Evolutionary conservation across 139 green algal species (phyloP), one percentile per base, ranked within the genome.

Genomic region (Astrephomene gubernaculifera): DNA sequence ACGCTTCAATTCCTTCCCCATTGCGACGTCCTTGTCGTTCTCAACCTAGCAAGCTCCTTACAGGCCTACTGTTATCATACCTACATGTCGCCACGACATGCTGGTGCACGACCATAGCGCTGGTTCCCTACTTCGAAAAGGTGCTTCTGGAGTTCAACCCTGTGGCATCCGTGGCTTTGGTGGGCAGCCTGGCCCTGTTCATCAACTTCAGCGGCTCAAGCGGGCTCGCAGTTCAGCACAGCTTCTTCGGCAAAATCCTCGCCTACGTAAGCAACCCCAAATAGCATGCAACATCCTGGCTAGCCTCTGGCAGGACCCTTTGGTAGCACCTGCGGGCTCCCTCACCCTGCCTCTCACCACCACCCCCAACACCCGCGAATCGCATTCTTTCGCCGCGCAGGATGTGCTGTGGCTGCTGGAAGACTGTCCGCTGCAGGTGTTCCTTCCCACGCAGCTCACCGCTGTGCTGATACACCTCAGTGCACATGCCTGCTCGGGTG

Each of bases 351-450:
- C n/a, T n/a, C n/a, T n/a, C n/a, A n/a, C n/a, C 14, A 57, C 49
- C 14, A 17, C 49, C 49, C 49, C 49, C 49, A 57, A 57, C 17
- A 25, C 17, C 14, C 49, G 49, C 49, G 49, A 25, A 45, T n/a
- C n/a, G n/a, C n/a, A n/a, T n/a, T n/a, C n/a, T n/a, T n/a, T n/a
- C 27, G 21, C 31, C 19, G 0, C 29, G 44, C 85, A 89, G 85
- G 72, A 78, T n/a, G 45, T 89, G 25, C 68, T 82, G 27, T 89
- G 85, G 85, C 53, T 83, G 60, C 60, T 89, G 60, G 85, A 89
- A 43, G 85, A 89, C 70, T 69, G 54, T 22, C 69, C 78, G 8
- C 35, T 85, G 29, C 29, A 33, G 7, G 81, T 57, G 17, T 86
- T 45, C 70, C 43, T 85, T 44, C 69, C 78, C 17, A 57, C 72